Percentiles rank a stretch among this genome's conserved stretches.
phyloP scores from a whole-genome alignment of 495 filamentous ascomycete genomes.

The Lophiotrema nucula region DNA sequence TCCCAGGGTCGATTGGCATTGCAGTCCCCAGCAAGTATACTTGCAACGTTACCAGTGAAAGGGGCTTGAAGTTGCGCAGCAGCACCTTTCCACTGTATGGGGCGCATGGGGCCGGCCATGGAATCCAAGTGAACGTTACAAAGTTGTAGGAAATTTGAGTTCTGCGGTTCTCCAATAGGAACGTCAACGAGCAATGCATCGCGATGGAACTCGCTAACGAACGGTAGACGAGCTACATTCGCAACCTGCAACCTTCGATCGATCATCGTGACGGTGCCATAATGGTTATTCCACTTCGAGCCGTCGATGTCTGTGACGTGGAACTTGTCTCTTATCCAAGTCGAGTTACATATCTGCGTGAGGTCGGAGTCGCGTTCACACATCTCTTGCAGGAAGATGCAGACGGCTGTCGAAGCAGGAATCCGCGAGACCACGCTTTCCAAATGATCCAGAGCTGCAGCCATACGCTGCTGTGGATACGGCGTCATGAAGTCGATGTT shows the following conservation, averaged over 20 bases:
- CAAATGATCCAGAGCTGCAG: conserved; percentile 46
- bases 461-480: conserved; percentile 44
- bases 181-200: conserved; percentile 56
- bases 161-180: conserved; percentile 4
- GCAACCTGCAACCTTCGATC: conserved; percentile 45
- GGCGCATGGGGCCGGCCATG: conserved; percentile 42
- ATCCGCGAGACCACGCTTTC: conserved; percentile 28
- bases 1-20: conserved; percentile 58
- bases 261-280: conserved; percentile 54
- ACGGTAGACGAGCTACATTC: conserved; percentile 49
- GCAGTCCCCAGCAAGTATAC: conserved; percentile 51
- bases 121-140: conserved; percentile 59
- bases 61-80: conserved; percentile 43
- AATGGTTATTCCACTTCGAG: conserved; percentile 40
- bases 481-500: conserved; percentile 55
- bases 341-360: conserved; percentile 38
- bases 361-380: conserved; percentile 41
- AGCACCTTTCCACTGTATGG: conserved; percentile 46
- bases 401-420: conserved; percentile 33
- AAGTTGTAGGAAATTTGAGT: conserved; percentile 39
- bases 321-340: conserved; percentile 50
- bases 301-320: conserved; percentile 48
- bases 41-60: conserved; percentile 31
- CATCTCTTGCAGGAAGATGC: conserved; percentile 57
- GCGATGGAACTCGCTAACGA: conserved; percentile 45